phyloP scores from a whole-genome alignment of 345 rosid genomes.

The Hibiscus trionum region DNA sequence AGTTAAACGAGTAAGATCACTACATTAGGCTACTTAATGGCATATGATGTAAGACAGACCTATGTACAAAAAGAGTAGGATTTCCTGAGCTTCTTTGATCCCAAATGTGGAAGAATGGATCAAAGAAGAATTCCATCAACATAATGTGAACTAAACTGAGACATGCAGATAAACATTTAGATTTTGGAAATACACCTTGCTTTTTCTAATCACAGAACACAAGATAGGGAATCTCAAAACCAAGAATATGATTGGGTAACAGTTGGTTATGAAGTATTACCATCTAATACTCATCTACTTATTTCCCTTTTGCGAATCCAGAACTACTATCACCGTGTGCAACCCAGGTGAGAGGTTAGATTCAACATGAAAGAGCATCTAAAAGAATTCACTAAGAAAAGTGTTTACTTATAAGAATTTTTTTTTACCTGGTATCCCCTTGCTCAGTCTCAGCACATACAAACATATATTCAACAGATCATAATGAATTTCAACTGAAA shows the following conservation, averaged over 20 bases:
- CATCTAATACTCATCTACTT: background rate
- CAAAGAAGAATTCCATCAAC: background rate
- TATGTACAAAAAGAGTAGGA: background rate
- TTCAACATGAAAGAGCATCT: background rate
- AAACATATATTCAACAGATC: background rate
- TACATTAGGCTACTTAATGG: background rate
- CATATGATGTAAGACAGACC: background rate
- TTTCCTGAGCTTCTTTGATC: background rate
- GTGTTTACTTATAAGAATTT: background rate
- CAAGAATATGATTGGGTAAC: background rate
- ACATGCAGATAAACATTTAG: background rate
- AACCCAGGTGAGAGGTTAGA: background rate
- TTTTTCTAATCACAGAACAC: background rate
- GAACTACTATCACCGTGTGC: background rate
- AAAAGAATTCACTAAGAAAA: background rate
- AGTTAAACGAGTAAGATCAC: background rate
- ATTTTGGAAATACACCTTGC: background rate
- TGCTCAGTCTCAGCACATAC: background rate
- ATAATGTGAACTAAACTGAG: background rate
- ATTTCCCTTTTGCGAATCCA: background rate
- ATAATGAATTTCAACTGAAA: background rate
- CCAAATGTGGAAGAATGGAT: background rate
- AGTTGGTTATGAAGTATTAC: background rate
- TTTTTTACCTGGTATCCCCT: background rate
- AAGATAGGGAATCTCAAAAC: background rate